phyloP scores from a whole-genome alignment of 139 green algal species.

The Micractinium sp. region DNA sequence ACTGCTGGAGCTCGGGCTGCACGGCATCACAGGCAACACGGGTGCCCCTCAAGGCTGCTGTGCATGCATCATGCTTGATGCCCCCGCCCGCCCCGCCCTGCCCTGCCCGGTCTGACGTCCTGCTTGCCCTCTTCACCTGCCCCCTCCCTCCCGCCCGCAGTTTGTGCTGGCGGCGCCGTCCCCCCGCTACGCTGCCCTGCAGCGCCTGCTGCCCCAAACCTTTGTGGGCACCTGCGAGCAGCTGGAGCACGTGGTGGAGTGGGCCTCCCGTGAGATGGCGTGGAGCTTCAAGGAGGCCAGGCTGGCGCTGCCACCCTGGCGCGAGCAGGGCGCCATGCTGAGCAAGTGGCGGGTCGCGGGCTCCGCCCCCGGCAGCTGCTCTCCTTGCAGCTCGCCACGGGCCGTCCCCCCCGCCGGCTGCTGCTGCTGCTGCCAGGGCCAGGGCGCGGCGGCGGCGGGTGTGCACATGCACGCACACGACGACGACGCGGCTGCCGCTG shows the following conservation, averaged over 20 bases:
- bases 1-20: too few relatives aligned
- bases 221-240: conserved; percentile 20
- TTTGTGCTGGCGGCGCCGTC: conserved; percentile 16
- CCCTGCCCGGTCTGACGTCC: not conserved
- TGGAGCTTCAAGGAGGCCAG: conserved; percentile 3
- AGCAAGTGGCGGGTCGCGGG: conserved; percentile 8
- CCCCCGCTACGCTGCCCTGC: conserved; percentile 2
- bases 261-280: conserved; percentile 9
- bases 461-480: too few relatives aligned
- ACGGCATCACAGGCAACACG: too few relatives aligned
- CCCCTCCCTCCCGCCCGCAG: not conserved
- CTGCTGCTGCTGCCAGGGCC: not conserved
- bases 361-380: not conserved
- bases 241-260: conserved; percentile 21
- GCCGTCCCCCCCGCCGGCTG: not conserved
- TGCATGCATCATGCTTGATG: too few relatives aligned
- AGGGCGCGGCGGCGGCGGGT: not conserved
- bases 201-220: conserved; percentile 2
- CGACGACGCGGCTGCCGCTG: too few relatives aligned
- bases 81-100: too few relatives aligned
- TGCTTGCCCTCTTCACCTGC: too few relatives aligned
- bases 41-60: too few relatives aligned
- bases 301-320: conserved; percentile 26
- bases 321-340: conserved; percentile 1
- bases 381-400: not conserved